Evolutionary conservation across 768 basidiomycete genomes (phyloP).

Genomic region (Lactarius hatsudake): DNA sequence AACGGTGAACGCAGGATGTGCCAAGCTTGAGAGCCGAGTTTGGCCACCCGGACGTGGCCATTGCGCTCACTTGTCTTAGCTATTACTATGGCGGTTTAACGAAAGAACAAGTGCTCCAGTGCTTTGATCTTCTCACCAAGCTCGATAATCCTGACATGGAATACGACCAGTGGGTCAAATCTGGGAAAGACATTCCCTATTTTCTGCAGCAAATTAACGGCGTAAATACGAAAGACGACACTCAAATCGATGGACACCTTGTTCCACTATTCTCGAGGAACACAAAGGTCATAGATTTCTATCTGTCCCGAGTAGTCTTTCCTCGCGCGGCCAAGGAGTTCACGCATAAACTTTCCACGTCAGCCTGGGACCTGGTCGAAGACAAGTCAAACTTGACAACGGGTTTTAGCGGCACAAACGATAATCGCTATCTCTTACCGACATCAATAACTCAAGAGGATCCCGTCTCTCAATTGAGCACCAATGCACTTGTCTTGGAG

Average conservation of each 20-base stretch:
- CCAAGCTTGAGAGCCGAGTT: constrained; percentile 48
- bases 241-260: constrained; percentile 34
- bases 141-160: constrained; percentile 41
- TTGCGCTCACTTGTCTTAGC: constrained; percentile 45
- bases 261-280: constrained; percentile 39
- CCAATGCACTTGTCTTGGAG: constrained; percentile 46
- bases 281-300: constrained; percentile 45
- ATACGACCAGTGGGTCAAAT: constrained; percentile 43
- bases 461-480: constrained; percentile 38
- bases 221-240: constrained; percentile 42
- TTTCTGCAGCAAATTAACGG: constrained; percentile 36
- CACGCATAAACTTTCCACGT: constrained; percentile 44
- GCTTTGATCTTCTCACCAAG: constrained; percentile 40
- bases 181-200: constrained; percentile 31
- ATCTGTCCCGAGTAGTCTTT: constrained; percentile 44
- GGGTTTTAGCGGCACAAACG: constrained; percentile 57
- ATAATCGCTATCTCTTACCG: constrained; percentile 39
- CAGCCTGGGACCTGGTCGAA: constrained; percentile 52
- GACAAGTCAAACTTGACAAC: constrained; percentile 37
- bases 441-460: constrained; percentile 38
- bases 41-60: constrained; percentile 49
- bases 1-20: constrained; percentile 36
- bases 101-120: constrained; percentile 37
- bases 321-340: constrained; percentile 51
- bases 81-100: constrained; percentile 50